phyloP scores from a whole-genome alignment of 441 rosid species.

The Kokia cookei region DNA sequence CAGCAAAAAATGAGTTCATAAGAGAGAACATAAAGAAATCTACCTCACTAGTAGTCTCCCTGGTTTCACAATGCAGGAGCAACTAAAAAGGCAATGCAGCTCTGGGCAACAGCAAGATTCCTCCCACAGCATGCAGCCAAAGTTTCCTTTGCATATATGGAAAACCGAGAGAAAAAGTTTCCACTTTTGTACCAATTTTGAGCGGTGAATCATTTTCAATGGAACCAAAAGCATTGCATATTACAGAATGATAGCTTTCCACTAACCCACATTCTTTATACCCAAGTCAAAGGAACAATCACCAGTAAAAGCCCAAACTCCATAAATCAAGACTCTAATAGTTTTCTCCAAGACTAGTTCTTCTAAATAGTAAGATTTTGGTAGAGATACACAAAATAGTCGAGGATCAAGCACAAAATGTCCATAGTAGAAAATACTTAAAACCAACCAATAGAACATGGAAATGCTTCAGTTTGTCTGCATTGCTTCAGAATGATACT shows the following conservation, averaged over 20 bases:
- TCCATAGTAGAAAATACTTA: conserved; percentile 21
- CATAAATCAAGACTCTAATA: conserved; percentile 26
- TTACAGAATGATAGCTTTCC: conserved; percentile 30
- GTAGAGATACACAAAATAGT: conserved; percentile 33
- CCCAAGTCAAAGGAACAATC: conserved; percentile 35
- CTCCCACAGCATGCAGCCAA: conserved; percentile 26
- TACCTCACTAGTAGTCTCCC: conserved; percentile 37
- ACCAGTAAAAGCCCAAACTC: conserved; percentile 32
- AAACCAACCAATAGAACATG: conserved; percentile 16
- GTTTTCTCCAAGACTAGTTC: conserved; percentile 21
- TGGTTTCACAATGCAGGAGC: conserved; percentile 28
- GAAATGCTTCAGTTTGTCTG: conserved; percentile 46
- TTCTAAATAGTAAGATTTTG: conserved; percentile 19
- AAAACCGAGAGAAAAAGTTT: conserved; percentile 16
- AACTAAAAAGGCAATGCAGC: conserved; percentile 22
- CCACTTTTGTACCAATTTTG: conserved; percentile 20
- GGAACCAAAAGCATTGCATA: conserved; percentile 26
- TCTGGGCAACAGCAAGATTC: conserved; percentile 15
- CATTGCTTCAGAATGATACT: conserved; percentile 74
- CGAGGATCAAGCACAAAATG: conserved; percentile 23
- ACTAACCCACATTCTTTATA: conserved; percentile 25
- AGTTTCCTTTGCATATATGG: conserved; percentile 11
- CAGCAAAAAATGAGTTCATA: not conserved
- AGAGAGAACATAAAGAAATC: conserved; percentile 16
- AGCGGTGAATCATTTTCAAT: conserved; percentile 16